Percentiles rank a stretch among this genome's conserved stretches.
phyloP scores from a whole-genome alignment of 352 stramenopile species.

The Blastocystis sp. region DNA sequence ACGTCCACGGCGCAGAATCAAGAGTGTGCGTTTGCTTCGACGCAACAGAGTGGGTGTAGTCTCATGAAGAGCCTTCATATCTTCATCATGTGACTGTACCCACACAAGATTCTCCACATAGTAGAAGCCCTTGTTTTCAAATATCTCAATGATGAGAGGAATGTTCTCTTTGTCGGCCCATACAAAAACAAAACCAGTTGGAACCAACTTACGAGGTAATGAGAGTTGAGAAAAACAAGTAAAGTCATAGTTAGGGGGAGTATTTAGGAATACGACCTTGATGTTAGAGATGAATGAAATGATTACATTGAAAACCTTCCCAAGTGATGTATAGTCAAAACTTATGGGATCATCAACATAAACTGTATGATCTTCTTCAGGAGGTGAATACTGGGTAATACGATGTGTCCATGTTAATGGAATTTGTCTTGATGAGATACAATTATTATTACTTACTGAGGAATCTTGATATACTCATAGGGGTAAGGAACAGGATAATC shows the following conservation, averaged over 20 bases:
- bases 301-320: conserved; percentile 4
- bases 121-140: conserved; percentile 54
- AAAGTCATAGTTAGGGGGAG: conserved; percentile 15
- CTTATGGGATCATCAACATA: background rate
- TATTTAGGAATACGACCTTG: conserved; percentile 50
- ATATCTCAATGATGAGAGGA: conserved; percentile 6
- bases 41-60: conserved; percentile 1
- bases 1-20: conserved; percentile 36
- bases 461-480: conserved; percentile 47
- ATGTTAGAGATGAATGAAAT: background rate
- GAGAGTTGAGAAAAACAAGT: background rate
- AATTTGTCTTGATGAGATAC: background rate
- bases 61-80: background rate
- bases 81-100: conserved; percentile 46
- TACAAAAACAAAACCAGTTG: conserved; percentile 54
- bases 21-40: conserved; percentile 45
- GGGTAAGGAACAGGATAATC: conserved; percentile 6
- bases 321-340: conserved; percentile 17
- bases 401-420: conserved; percentile 36
- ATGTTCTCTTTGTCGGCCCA: conserved; percentile 63
- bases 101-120: conserved; percentile 63
- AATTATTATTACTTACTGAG: background rate
- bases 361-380: background rate
- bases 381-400: background rate
- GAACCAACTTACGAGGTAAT: background rate